phyloP scores from a whole-genome alignment of 2,329 filamentous ascomycete genomes.

The Fusarium sp. region DNA sequence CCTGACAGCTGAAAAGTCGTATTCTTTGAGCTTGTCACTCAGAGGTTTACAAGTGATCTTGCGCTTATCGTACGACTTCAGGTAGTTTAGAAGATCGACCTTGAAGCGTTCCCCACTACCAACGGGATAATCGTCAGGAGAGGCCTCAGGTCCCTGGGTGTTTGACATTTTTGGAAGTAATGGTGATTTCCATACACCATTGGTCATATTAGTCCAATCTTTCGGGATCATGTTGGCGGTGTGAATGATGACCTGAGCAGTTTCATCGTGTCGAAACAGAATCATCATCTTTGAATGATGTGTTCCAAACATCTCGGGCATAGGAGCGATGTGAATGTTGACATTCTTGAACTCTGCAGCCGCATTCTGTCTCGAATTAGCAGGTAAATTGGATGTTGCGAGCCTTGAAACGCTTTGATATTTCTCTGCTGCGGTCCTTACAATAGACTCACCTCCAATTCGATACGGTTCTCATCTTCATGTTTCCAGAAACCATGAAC shows the following conservation, averaged over 20 bases:
- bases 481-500: constrained; percentile 75
- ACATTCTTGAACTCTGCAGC: constrained; percentile 74
- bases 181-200: constrained; percentile 84
- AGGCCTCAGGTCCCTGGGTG: constrained; percentile 20
- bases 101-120: constrained; percentile 81
- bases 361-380: constrained; percentile 62
- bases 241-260: constrained; percentile 83
- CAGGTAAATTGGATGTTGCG: not conserved
- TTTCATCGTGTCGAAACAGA: constrained; percentile 81
- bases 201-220: constrained; percentile 90
- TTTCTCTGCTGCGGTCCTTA: not conserved
- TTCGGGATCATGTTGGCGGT: constrained; percentile 91
- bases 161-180: constrained; percentile 64
- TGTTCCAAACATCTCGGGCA: constrained; percentile 87
- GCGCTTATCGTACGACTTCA: constrained; percentile 73
- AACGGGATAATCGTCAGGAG: constrained; percentile 23
- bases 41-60: constrained; percentile 67
- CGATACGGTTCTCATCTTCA: constrained; percentile 70
- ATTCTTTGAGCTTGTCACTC: constrained; percentile 65
- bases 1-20: constrained; percentile 77
- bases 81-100: constrained; percentile 77
- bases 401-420: not conserved
- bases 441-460: constrained; percentile 64
- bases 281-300: constrained; percentile 91
- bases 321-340: constrained; percentile 76